Percentiles rank a stretch among this genome's conserved stretches.
Conservation (phyloP, 352 stramenopile genomes). For the Pythium sukuiense region DNA sequence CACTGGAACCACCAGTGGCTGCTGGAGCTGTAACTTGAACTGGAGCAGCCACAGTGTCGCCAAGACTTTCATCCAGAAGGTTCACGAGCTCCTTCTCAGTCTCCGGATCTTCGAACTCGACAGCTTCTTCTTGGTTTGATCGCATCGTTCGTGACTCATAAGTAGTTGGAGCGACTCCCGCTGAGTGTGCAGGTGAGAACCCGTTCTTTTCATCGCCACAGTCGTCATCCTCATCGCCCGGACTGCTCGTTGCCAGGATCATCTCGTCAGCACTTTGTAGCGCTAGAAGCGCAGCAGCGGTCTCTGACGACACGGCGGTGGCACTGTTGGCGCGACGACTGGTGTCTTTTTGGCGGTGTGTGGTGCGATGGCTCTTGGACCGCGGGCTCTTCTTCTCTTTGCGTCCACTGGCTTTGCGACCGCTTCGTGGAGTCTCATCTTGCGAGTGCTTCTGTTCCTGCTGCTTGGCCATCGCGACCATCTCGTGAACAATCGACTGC, state of each 20-base stretch:
- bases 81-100: slow-evolving; percentile 44
- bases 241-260: slow-evolving; percentile 2
- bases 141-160: neutral
- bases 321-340: neutral
- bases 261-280: slow-evolving; percentile 22
- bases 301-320: neutral
- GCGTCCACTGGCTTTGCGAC: neutral
- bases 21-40: too few relatives aligned
- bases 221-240: slow-evolving; percentile 3
- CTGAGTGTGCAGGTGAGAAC: neutral
- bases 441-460: neutral
- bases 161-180: neutral
- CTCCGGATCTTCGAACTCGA: slow-evolving; percentile 8
- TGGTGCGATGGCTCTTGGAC: neutral
- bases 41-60: neutral
- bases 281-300: neutral
- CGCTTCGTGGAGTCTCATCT: neutral
- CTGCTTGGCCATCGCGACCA: slow-evolving; percentile 45
- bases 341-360: neutral
- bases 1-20: neutral
- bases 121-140: neutral
- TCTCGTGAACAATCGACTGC: slow-evolving; percentile 72
- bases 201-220: slow-evolving; percentile 8
- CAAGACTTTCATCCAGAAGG: slow-evolving; percentile 59
- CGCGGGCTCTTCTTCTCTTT: slow-evolving; percentile 6